These are phyloP conservation scores for Lepiota venenata DNA, from an alignment of 768 basidiomycete genomes.

Conservation along the genomic window DNA sequence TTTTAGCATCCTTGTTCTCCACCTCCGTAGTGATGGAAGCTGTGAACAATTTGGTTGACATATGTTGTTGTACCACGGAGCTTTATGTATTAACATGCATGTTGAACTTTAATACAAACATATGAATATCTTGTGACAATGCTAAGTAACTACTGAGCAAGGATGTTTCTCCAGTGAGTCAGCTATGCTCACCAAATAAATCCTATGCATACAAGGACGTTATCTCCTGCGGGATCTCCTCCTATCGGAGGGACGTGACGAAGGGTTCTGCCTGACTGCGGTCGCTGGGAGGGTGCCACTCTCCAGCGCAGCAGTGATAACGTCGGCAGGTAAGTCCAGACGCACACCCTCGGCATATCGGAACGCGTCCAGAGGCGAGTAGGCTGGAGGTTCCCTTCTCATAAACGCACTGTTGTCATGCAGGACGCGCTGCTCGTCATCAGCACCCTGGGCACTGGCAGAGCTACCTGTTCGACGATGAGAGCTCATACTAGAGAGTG, in stretches of 20 bases:
- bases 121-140: conserved; percentile 12
- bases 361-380: conserved; percentile 86
- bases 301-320: conserved; percentile 87
- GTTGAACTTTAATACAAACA: conserved; percentile 11
- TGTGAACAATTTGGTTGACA: neutral
- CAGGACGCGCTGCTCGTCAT: conserved; percentile 29
- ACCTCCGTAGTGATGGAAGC: too few relatives aligned
- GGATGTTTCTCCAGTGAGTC: neutral
- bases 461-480: conserved; percentile 36
- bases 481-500: conserved; percentile 62
- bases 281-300: conserved; percentile 60
- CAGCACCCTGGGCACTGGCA: conserved; percentile 21
- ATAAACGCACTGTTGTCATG: conserved; percentile 28
- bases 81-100: conserved; percentile 4
- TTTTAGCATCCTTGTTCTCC: too few relatives aligned
- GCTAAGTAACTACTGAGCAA: conserved; percentile 9
- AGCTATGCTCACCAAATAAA: conserved; percentile 27
- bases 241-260: conserved; percentile 50
- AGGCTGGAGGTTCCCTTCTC: conserved; percentile 77
- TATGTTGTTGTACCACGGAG: neutral
- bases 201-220: conserved; percentile 25
- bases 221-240: conserved; percentile 52
- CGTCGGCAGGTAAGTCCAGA: conserved; percentile 88
- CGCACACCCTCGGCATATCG: conserved; percentile 87
- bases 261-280: conserved; percentile 47